Evolutionary conservation across 371 early-diverging fungal species (phyloP), one percentile per base, ranked within the genome.

Genomic region (Syncephalis plumigaleata): DNA sequence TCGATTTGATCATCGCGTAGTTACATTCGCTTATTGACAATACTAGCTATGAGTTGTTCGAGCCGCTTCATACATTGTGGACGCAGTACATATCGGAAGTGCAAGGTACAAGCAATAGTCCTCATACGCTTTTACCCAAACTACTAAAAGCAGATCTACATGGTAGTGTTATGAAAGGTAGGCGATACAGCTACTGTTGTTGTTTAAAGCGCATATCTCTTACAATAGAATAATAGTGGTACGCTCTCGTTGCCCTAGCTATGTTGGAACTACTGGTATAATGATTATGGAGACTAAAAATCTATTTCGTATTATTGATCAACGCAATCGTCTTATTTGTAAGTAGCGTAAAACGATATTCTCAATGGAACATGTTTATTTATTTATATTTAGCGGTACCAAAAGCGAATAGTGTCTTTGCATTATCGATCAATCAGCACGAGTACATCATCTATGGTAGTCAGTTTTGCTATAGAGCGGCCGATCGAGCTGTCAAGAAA

Each of bases 231-330:
- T 1, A 17, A n/a, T 44, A 77, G 93, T 92, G 8, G 58, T 67
- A 25, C 65, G 76, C 44, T 79, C 91, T n/a, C 84, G 73, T 48
- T 84, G 85, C 48, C 87, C 88, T 2, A 67, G 68, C 2, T 75
- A 74, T 50, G 67, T 94, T 16, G 89, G 90, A 2, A 50, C 70
- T 0, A 58, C 69, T 9, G 93, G 95, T 1, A 90, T 92, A 44
- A 64, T 87, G 5, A 67, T 90, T 9, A 84, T 87, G 55, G 95
- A 93, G 52, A 90, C 91, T 0, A 77, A 87, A 44, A 83, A 84
- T 51, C 64, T 77, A 46, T 86, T 94, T 52, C 68, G 76, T 25
- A 62, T 93, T n/a, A 75, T 90, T 15, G 86, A 89, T 1, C 52
- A 55, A 36, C 60, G 73, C 3, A 67, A 91, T 55, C 51, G 52